Base-by-base conservation (phyloP, 768 basidiomycete genomes). In the Hortiboletus campestris region DNA sequence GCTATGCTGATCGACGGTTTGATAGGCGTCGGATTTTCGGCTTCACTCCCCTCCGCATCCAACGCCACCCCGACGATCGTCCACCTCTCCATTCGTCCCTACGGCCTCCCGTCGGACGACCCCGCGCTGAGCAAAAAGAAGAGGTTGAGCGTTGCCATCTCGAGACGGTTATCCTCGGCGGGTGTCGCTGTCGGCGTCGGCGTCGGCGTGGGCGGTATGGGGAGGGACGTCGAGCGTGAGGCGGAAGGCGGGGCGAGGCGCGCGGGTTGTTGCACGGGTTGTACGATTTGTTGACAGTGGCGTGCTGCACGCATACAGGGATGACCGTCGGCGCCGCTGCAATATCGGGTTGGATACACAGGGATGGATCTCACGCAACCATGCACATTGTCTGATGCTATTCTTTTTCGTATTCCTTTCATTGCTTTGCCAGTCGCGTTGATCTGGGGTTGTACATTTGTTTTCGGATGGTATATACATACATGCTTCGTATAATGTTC, bases 81-180 rank as follows among this genome's bases (percentile, higher is more conserved):
- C 32, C 89, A 91, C 64, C 76, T 91, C 36, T 88, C 87, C 31
- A 80, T 91, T 50, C 79, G 89, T 13, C 80, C 86, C 0, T 79
- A 77, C 53, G 78, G 78, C 2, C 78, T 78, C 4, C 74, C 80
- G 2, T 69, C 76, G 14, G 80, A 84, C 25, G 80, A 77, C 39
- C 78, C 78, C 14, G 67, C 75, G 4, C 65, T 78, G 38, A 83
- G 81, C 72, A 88, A 89, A 71, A 85, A 84, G 67, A 77, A 74
- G 50, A 60, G 69, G 17, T 59, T 74, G 51, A 65, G 63, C 31
- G 55, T 65, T 14, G 67, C 67, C 11, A 59, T 71, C n/a, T 36
- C 66, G 9, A 61, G 73, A 31, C 63, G 70, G n/a, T 50, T 54
- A 32, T 62, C 63, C 14, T 50, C 58, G 0, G 41, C 53, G 8